Conservation (phyloP, 2,329 filamentous ascomycete genomes). For the Fusarium multiceps region DNA sequence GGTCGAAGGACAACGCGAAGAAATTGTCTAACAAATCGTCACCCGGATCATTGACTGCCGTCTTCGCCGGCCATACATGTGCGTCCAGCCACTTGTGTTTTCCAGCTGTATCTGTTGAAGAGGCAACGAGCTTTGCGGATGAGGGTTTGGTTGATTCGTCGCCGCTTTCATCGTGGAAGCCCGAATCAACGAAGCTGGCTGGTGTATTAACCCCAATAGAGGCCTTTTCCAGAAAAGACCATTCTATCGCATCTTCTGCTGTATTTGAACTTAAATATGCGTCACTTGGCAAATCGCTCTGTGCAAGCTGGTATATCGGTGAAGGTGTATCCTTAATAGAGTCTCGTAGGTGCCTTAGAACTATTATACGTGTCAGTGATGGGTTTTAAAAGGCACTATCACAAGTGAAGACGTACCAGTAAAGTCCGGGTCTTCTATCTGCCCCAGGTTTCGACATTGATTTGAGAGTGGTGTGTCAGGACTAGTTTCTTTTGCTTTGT, state of each 20-base stretch:
- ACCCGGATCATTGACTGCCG: background rate
- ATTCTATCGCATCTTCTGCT: background rate
- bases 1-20: background rate
- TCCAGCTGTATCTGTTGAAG: rapidly evolving
- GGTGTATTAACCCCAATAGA: background rate
- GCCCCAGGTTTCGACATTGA: rapidly evolving
- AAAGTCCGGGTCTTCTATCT: background rate
- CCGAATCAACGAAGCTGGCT: background rate
- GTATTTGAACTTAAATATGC: background rate
- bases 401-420: background rate
- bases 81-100: background rate
- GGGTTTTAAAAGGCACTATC: rapidly evolving
- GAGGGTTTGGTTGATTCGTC: background rate
- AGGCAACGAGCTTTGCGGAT: background rate
- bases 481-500: background rate
- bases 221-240: background rate
- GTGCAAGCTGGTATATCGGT: background rate
- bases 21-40: background rate
- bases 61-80: background rate
- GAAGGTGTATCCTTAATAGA: background rate
- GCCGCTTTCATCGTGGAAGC: background rate
- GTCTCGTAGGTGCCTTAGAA: background rate
- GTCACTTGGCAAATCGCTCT: background rate
- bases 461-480: rapidly evolving
- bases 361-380: background rate